Percentiles rank a stretch among this genome's conserved stretches.
These are phyloP conservation scores for Phymatotrichopsis omnivora DNA, from an alignment of 2,329 filamentous ascomycete genomes.

Conservation along the genomic window DNA sequence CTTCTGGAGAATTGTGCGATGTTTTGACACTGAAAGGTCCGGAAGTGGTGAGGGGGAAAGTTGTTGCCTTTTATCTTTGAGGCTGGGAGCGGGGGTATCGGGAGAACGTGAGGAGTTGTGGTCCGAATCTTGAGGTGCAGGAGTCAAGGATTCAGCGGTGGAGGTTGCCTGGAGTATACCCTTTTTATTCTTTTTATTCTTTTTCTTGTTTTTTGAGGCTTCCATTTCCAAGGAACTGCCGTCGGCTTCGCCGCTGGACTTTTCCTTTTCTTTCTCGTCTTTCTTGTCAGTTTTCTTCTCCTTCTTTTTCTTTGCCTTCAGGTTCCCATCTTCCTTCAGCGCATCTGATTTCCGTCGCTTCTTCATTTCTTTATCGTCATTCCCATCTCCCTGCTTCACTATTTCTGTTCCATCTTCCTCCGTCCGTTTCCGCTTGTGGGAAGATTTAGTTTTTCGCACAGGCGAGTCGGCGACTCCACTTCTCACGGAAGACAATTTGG, in stretches of 20 bases:
- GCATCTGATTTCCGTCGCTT: background rate
- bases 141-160: background rate
- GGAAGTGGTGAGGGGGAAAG: background rate
- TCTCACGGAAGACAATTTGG: too few species aligned
- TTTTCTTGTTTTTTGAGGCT: background rate
- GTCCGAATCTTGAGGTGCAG: background rate
- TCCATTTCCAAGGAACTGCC: background rate
- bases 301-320: constrained; percentile 6
- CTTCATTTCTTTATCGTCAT: constrained; percentile 6
- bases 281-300: constrained; percentile 4
- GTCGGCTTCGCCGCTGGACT: background rate
- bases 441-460: background rate
- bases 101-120: background rate
- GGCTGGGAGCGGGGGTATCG: background rate
- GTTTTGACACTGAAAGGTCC: constrained; percentile 11
- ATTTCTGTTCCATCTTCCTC: constrained; percentile 2
- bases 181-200: constrained; percentile 1
- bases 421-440: constrained; percentile 3
- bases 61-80: constrained; percentile 4
- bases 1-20: constrained; percentile 25
- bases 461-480: too few species aligned
- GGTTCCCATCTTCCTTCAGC: background rate
- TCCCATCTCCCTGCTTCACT: constrained; percentile 1
- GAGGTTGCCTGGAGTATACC: background rate
- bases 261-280: constrained; percentile 6